These are phyloP conservation scores for Ceratocystis diversiconidia DNA, from an alignment of 2,329 filamentous ascomycete species.

Conservation along the genomic window DNA sequence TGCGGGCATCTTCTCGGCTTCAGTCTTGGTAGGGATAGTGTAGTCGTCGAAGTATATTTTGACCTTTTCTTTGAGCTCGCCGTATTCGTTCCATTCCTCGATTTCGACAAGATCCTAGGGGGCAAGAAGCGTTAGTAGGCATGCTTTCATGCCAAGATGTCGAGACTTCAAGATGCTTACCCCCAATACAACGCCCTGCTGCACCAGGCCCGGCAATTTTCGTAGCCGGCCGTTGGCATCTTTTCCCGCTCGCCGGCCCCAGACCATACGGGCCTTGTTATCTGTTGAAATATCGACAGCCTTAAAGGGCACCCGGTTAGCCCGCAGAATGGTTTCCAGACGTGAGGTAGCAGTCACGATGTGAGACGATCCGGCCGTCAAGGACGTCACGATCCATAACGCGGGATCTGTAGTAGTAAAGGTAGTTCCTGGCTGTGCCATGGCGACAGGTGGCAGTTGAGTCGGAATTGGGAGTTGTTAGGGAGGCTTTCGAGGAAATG, in stretches of 20 bases:
- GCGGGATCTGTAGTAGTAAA: conserved; percentile 49
- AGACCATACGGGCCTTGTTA: conserved; percentile 74
- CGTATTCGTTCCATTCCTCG: conserved; percentile 98
- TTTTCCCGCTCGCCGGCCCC: conserved; percentile 73
- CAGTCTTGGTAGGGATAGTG: conserved; percentile 42
- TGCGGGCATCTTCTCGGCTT: conserved; percentile 25
- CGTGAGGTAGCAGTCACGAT: conserved; percentile 93
- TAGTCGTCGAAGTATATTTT: conserved; percentile 50
- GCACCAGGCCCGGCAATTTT: conserved; percentile 80
- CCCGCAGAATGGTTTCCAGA: conserved; percentile 88
- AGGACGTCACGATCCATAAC: conserved; percentile 89
- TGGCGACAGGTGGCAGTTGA: conserved; percentile 19
- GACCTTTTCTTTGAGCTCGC: conserved; percentile 80
- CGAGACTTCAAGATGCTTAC: conserved; percentile 41
- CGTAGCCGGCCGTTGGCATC: conserved; percentile 44
- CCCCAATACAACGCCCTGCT: conserved; percentile 70
- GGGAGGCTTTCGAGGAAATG: not conserved
- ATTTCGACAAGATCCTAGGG: conserved; percentile 76
- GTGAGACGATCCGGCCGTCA: conserved; percentile 88
- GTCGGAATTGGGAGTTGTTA: not conserved
- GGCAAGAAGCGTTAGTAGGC: not conserved
- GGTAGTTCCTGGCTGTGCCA: conserved; percentile 24
- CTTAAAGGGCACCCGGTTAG: conserved; percentile 87
- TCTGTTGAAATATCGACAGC: conserved; percentile 85
- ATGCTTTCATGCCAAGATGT: not conserved